These are phyloP conservation scores for Cyclotella sp. DNA, from an alignment of 108 stramenopile genomes.

Conservation along the genomic window DNA sequence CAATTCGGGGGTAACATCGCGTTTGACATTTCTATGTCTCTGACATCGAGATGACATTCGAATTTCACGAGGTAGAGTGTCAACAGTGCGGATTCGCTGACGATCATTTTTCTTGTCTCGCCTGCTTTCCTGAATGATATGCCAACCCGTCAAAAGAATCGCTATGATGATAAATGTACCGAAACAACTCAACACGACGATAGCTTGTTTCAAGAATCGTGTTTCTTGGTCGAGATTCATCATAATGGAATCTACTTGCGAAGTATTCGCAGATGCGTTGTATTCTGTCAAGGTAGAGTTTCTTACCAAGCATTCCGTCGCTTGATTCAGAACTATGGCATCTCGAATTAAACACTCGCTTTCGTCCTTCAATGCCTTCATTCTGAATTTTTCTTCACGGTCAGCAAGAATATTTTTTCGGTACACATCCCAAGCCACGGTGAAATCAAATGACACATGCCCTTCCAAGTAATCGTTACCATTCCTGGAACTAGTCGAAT, in stretches of 20 bases:
- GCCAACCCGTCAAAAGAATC: neutral
- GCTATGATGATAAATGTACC: neutral
- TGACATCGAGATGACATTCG: neutral
- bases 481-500: no score
- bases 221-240: neutral
- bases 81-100: neutral
- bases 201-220: neutral
- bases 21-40: neutral
- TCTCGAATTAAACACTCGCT: no score
- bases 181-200: neutral
- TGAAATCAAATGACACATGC: no score
- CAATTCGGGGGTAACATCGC: no score
- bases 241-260: neutral
- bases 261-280: neutral
- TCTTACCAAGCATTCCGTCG: neutral
- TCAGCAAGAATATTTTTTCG: no score
- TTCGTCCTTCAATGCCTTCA: no score
- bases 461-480: no score
- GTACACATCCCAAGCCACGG: no score
- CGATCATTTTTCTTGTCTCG: neutral
- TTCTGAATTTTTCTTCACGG: no score
- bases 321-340: no score
- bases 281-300: neutral
- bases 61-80: slow-evolving; percentile 2
- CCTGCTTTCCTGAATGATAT: neutral